A percentile compares a stretch with the other conserved stretches of the same genome.
These are phyloP conservation scores for Kitagawia praeruptora DNA, from an alignment of 129 eudicot genomes.

Conservation along the genomic window DNA sequence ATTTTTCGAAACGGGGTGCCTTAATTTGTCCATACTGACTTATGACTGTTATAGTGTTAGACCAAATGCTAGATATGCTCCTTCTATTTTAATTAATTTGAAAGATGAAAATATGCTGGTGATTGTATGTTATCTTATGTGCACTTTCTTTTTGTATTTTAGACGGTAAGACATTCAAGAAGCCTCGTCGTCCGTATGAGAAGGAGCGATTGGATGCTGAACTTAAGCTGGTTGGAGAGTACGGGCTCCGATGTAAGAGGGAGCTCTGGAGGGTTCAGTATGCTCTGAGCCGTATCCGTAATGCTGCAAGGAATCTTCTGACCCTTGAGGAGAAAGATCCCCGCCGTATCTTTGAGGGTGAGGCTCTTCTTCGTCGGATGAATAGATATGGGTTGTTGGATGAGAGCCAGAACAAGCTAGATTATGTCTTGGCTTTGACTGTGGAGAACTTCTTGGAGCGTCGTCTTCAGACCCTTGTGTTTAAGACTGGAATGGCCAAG, in stretches of 20 bases:
- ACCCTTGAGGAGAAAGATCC: conserved; percentile 35
- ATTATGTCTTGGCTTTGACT: conserved; percentile 41
- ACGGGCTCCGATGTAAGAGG: conserved; percentile 38
- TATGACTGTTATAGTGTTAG: neutral
- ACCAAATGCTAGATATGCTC: neutral
- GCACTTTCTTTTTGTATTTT: neutral
- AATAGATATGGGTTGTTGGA: conserved; percentile 32
- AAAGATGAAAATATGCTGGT: neutral
- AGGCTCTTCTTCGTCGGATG: conserved; percentile 44
- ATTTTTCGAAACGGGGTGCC: neutral
- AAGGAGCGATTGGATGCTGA: conserved; percentile 43
- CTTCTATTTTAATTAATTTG: neutral
- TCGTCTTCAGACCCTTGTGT: conserved; percentile 36
- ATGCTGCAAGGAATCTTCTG: conserved; percentile 35
- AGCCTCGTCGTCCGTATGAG: conserved; percentile 42
- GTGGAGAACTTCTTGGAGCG: conserved; percentile 42
- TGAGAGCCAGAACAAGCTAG: conserved; percentile 38
- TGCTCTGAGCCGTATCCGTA: conserved; percentile 35
- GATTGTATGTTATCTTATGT: neutral
- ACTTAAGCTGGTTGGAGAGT: conserved; percentile 34
- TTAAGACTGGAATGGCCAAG: conserved; percentile 37
- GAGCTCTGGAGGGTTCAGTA: conserved; percentile 44
- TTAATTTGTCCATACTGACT: neutral
- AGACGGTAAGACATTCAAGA: conserved; percentile 47
- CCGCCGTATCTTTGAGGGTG: conserved; percentile 39